Percentiles rank a stretch among this genome's conserved stretches.
Evolutionary conservation across 371 early-diverging fungal genomes (phyloP).

Genomic region (Choanephora cucurbitarum): DNA sequence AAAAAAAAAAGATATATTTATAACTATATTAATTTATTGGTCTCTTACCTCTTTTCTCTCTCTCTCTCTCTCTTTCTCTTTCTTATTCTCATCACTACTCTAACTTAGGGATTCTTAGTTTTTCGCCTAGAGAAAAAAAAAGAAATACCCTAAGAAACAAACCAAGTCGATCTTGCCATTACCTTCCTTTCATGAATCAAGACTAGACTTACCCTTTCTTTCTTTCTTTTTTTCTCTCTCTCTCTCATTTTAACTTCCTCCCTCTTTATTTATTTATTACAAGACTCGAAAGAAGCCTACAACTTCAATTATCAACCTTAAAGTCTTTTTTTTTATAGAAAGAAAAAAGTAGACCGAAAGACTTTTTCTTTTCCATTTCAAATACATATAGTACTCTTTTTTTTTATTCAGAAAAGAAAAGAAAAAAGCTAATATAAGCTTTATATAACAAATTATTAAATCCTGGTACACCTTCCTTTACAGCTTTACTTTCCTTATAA

Average conservation of each 20-base stretch:
- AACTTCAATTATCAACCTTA: too few species aligned
- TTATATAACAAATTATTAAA: not conserved
- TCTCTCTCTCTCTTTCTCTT: constrained; percentile 1
- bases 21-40: not conserved
- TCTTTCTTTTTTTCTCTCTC: too few species aligned
- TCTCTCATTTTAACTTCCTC: too few species aligned
- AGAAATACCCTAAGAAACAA: too few species aligned
- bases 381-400: not conserved
- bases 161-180: too few species aligned
- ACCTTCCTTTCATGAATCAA: constrained; percentile 3
- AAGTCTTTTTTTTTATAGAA: too few species aligned
- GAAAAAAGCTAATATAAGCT: not conserved
- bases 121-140: too few species aligned
- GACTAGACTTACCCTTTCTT: not conserved
- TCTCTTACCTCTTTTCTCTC: not conserved
- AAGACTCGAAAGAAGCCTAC: too few species aligned
- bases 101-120: not conserved
- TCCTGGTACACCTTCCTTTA: not conserved
- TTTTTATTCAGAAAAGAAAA: not conserved
- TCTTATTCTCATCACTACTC: not conserved
- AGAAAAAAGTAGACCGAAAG: not conserved
- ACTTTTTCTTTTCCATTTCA: too few species aligned
- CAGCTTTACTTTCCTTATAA: not conserved
- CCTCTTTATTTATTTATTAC: too few species aligned
- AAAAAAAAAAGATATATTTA: not conserved